Evolutionary conservation across 2,329 filamentous ascomycete species (phyloP), one percentile per base, ranked within the genome.

Genomic region (Dactylellina parvicollis): DNA sequence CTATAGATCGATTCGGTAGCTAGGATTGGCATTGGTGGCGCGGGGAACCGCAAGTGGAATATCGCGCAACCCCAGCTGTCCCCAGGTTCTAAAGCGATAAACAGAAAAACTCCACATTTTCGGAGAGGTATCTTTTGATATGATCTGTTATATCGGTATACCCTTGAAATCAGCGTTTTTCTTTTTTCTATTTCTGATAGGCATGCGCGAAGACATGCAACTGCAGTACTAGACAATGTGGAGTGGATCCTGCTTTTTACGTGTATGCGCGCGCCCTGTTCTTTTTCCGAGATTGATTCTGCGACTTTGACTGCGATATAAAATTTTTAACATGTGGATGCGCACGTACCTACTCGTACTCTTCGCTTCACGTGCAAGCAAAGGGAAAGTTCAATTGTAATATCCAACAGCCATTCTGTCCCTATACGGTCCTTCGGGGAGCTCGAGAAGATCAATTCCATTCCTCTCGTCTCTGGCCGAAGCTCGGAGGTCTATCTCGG

Each of bases 1-100:
- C 49, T 54, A 30, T 55, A 44, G 60, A 64, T 64, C 47, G 59
- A 56, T 65, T 65, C 38, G 40, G 49, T 65, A 64, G 47, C 59
- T 54, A 49, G 4, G 14, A 40, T 32, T 52, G 44, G 52, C 44
- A 67, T 36, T 20, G 24, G 32, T 36, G 3, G 40, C 40, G 59
- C 59, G 44, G 46, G 49, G 38, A 38, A 65, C 20, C 60, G n/a
- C 49, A 38, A 46, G 32, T 22, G 65, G 66, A 57, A 57, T n/a
- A 44, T 71, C 57, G 22, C 66, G 56, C 56, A 62, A 62, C 57
- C 50, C 66, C 57, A 71, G 65, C 16, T n/a, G n/a, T n/a, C n/a
- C n/a, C n/a, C n/a, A n/a, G n/a, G n/a, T n/a, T n/a, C 54, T 67
- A 26, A 30, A 20, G 24, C 20, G 44, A 54, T 59, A 36, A 40